Base-by-base conservation (phyloP, 495 filamentous ascomycete genomes). In the Aspergillus affinis region DNA sequence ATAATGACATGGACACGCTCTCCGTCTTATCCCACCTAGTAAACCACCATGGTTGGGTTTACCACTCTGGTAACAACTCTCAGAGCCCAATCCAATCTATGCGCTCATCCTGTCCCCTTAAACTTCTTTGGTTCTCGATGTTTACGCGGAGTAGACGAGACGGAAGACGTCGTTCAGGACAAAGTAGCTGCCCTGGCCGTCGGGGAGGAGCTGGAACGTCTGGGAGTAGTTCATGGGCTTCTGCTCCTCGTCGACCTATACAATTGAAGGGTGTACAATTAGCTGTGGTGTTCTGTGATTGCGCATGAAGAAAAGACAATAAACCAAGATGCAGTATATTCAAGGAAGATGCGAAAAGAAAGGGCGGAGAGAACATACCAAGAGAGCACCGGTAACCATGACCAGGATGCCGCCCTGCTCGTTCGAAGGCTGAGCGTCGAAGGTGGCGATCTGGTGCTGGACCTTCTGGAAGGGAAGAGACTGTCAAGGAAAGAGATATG, bases 141-240 rank as follows among this genome's bases (percentile, higher is more conserved):
- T 41, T 17, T 41, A 41, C 36, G 36, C 15, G 4, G 46, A 47
- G 76, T 90, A 92, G 62, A 93, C 81, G 58, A 98, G 81, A 65
- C 87, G 87, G 85, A 97, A 97, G 75, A 96, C 77, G 70, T 98
- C 92, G 81, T 97, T 97, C 78, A 86, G 86, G 68, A 97, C 87
- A 71, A 84, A 96, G 80, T 86, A 97, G 75, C 80, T 85, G 48
- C 86, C 88, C 26, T 64, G 12, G n/a, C 74, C 77, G 27, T 93
- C 88, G 41, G 86, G 88, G 60, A 82, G 70, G 49, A 97, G 85
- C 65, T 92, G 89, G 82, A 97, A 98, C 29, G 78, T 73, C 79
- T 98, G 92, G 32, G 86, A 86, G 77, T 89, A 98, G 80, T 81
- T 88, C 84, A 96, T 91, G 46, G 91, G 90, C 60, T 82, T 80